phyloP scores from a whole-genome alignment of 176 grass and related monocot genomes.

The Avena atlantica region DNA sequence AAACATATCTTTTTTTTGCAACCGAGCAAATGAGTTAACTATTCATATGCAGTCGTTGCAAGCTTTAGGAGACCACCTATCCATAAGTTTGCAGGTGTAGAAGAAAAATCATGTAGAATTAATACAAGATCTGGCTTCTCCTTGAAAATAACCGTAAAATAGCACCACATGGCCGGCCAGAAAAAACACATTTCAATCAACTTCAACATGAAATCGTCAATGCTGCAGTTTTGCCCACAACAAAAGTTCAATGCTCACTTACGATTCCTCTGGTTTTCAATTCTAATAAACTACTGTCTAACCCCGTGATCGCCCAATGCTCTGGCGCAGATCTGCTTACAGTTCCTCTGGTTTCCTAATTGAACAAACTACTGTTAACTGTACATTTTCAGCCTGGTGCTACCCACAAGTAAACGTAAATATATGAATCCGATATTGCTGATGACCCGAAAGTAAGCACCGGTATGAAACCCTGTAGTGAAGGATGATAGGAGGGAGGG shows the following conservation, averaged over 20 bases:
- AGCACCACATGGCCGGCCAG: constrained; percentile 28
- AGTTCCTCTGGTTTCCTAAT: constrained; percentile 24
- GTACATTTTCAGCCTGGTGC: constrained; percentile 9
- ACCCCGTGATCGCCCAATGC: not conserved
- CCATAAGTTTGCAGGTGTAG: constrained; percentile 20
- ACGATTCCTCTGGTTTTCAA: constrained; percentile 22
- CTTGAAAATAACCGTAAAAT: constrained; percentile 24
- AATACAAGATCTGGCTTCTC: constrained; percentile 20
- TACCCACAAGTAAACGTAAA: constrained; percentile 21
- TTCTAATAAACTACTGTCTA: constrained; percentile 10
- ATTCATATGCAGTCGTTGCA: constrained; percentile 28
- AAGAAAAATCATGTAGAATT: constrained; percentile 29
- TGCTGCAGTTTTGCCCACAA: not conserved
- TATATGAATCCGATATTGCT: not conserved
- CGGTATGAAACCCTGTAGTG: constrained; percentile 6
- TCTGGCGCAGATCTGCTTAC: constrained; percentile 9
- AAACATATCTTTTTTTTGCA: not conserved
- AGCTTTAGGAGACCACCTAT: not conserved
- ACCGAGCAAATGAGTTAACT: constrained; percentile 1
- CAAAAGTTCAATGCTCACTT: not conserved
- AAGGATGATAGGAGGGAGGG: constrained; percentile 27
- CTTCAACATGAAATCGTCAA: constrained; percentile 1
- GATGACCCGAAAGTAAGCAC: constrained; percentile 24
- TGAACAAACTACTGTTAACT: constrained; percentile 17
- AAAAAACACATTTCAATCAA: not conserved